Percentiles rank a stretch among this genome's conserved stretches.
Conservation (phyloP, 345 rosid species). For the Carallia brachiata region DNA sequence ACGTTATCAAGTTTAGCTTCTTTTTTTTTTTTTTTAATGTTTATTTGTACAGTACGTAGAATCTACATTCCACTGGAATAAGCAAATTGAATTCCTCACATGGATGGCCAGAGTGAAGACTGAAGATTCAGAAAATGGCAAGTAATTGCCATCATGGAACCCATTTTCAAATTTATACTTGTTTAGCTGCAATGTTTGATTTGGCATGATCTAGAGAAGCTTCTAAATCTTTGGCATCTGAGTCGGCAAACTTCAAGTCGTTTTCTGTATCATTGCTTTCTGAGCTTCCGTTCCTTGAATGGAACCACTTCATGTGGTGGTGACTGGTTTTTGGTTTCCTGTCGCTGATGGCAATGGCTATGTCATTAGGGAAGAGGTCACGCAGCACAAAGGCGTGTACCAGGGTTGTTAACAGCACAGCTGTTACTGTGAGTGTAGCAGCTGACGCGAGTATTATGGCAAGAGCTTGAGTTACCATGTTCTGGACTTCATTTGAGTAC, state of each 20-base stretch:
- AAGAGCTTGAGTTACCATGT: constrained; percentile 40
- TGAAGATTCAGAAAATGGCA: neutral
- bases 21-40: no score
- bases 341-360: constrained; percentile 65
- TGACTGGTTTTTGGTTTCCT: constrained; percentile 41
- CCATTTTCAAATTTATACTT: neutral
- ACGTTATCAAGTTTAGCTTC: no score
- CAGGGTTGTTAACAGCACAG: constrained; percentile 48
- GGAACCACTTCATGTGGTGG: constrained; percentile 46
- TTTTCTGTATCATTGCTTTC: constrained; percentile 43
- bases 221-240: constrained; percentile 3
- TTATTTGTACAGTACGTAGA: neutral
- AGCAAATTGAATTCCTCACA: constrained; percentile 30
- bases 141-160: neutral
- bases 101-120: constrained; percentile 5
- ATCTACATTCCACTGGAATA: constrained; percentile 27
- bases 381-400: constrained; percentile 37
- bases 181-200: neutral
- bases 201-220: constrained; percentile 4
- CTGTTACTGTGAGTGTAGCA: constrained; percentile 51
- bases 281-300: constrained; percentile 40
- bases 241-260: constrained; percentile 38
- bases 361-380: constrained; percentile 58
- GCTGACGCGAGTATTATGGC: constrained; percentile 37
- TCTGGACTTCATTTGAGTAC: constrained; percentile 53